phyloP scores from a whole-genome alignment of 1,284 basidiomycete species.

The Coniferiporia weirii region DNA sequence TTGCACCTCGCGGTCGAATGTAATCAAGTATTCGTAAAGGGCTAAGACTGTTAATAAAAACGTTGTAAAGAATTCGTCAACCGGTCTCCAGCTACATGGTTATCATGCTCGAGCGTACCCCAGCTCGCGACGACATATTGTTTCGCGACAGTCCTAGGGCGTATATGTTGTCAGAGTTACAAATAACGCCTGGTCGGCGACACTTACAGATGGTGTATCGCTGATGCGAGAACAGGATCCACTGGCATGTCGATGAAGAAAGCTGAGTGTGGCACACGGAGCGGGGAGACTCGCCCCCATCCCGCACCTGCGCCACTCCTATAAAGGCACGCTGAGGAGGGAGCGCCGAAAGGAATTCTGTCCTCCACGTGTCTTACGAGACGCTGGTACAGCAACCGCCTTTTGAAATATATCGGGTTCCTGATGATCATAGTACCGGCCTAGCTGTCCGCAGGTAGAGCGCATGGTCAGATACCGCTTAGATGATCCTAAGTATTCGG shows the following conservation, averaged over 20 bases:
- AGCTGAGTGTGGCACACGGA: not conserved
- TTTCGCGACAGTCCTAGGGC: not conserved
- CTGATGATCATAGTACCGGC: not conserved
- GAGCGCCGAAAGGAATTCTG: not conserved
- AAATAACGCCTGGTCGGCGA: not conserved
- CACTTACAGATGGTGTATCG: slow-evolving; percentile 1
- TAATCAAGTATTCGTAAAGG: slow-evolving; percentile 5
- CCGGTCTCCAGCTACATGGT: too few species aligned
- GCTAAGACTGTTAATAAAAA: not conserved
- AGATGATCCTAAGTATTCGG: not conserved
- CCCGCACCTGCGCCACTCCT: not conserved
- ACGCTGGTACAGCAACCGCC: not conserved
- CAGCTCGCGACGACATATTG: slow-evolving; percentile 8
- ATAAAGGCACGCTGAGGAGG: not conserved
- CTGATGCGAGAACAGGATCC: not conserved
- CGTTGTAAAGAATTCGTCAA: not conserved
- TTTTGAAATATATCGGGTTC: not conserved
- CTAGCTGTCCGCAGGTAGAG: not conserved
- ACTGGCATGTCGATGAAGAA: not conserved
- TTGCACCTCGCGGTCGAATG: slow-evolving; percentile 2
- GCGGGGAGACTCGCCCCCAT: not conserved
- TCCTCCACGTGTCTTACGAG: not conserved
- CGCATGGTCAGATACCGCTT: not conserved
- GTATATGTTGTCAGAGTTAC: not conserved
- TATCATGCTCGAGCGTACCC: not conserved